Percentiles rank a stretch among this genome's conserved stretches.
Conservation (phyloP, 73 alveolate genomes). For the Symbiodinium pilosum region DNA sequence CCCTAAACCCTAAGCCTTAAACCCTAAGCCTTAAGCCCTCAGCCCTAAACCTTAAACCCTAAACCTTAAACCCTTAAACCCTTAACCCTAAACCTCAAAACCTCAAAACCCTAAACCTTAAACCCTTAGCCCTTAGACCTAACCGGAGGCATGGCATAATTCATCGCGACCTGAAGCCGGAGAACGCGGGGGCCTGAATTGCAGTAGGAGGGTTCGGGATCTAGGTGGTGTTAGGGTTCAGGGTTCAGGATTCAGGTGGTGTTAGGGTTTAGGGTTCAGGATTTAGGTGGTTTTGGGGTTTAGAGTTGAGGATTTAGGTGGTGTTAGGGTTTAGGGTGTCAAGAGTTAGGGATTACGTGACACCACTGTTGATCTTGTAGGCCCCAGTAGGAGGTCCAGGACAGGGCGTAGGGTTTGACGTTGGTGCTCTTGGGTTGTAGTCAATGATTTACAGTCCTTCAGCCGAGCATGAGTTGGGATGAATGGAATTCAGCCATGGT, state of each 20-base stretch:
- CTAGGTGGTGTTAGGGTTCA: background rate
- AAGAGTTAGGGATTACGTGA: background rate
- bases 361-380: background rate
- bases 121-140: background rate
- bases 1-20: background rate
- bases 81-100: background rate
- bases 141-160: conserved; percentile 40
- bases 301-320: background rate
- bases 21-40: background rate
- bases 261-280: background rate
- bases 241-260: background rate
- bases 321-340: background rate
- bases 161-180: conserved; percentile 73
- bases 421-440: background rate
- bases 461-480: background rate
- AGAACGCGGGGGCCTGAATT: conserved; percentile 10
- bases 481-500: no score
- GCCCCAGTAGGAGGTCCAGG: background rate
- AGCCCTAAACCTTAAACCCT: background rate
- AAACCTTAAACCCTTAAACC: background rate
- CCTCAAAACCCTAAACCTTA: background rate
- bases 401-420: background rate
- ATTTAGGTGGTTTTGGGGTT: background rate
- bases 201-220: background rate
- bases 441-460: background rate